Percentiles rank a stretch among this genome's conserved stretches.
phyloP scores from a whole-genome alignment of 2,329 filamentous ascomycete species.

The Chalaropsis ovoidea region DNA sequence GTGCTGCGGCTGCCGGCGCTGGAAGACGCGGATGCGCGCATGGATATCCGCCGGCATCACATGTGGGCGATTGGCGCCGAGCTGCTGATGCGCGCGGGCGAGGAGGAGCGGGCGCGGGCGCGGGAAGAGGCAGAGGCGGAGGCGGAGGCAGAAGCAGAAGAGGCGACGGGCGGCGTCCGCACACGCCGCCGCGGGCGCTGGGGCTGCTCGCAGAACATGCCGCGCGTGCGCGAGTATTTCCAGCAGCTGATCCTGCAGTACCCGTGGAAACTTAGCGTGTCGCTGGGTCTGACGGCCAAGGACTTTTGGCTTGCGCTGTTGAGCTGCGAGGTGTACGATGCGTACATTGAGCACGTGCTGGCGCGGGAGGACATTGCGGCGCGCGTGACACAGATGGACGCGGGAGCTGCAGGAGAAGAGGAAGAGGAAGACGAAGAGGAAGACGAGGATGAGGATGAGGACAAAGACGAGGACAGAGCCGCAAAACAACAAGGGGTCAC shows the following conservation, averaged over 20 bases:
- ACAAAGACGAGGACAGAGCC: too few relatives aligned
- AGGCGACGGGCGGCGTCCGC: neutral
- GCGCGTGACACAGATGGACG: conserved; percentile 17
- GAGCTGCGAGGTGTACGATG: conserved; percentile 68
- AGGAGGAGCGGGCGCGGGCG: conserved; percentile 12
- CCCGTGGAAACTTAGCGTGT: conserved; percentile 55
- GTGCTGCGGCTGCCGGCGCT: conserved; percentile 19
- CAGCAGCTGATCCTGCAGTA: conserved; percentile 68
- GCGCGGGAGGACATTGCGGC: conserved; percentile 28
- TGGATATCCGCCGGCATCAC: conserved; percentile 56
- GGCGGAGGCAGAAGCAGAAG: neutral
- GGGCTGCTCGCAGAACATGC: conserved; percentile 40
- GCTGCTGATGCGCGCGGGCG: conserved; percentile 53
- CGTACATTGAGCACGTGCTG: conserved; percentile 49
- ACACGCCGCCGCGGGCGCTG: conserved; percentile 30
- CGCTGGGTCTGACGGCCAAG: conserved; percentile 39
- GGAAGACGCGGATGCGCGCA: conserved; percentile 29
- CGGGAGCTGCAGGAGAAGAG: neutral
- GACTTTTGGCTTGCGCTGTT: conserved; percentile 78
- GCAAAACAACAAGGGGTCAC: too few relatives aligned
- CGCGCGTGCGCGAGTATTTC: conserved; percentile 52
- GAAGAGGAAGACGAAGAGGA: neutral
- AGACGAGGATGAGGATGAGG: too few relatives aligned
- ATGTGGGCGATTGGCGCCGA: conserved; percentile 81
- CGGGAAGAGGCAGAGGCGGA: neutral